Conservation (phyloP, 257 asterid species). For the Solanum sitiens region DNA sequence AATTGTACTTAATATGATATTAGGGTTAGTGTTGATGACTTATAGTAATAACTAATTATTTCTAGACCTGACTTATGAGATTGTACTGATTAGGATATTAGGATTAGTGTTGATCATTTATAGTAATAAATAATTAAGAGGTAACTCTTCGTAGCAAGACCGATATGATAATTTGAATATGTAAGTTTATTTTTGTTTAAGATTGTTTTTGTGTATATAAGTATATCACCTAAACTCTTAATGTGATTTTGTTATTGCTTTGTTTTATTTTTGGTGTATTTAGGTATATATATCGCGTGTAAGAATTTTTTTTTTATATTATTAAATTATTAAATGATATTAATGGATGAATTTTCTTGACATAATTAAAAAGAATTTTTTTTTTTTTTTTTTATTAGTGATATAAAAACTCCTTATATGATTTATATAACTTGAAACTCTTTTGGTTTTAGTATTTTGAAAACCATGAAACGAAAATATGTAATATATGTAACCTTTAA, state of each 20-base stretch:
- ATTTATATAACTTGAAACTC: neutral
- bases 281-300: neutral
- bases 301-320: neutral
- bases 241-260: neutral
- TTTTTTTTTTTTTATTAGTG: neutral
- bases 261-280: neutral
- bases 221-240: neutral
- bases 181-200: neutral
- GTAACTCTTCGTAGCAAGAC: neutral
- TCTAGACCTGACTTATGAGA: neutral
- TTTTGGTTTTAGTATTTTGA: neutral
- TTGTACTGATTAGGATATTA: too few relatives aligned
- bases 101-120: too few relatives aligned
- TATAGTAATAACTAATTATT: too few relatives aligned
- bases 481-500: too few relatives aligned
- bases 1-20: too few relatives aligned
- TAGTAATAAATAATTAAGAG: neutral
- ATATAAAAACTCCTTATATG: too few relatives aligned
- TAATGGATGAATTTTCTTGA: neutral
- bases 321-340: neutral
- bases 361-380: too few relatives aligned
- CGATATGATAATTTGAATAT: neutral
- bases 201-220: neutral
- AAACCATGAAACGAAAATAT: too few relatives aligned
- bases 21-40: too few relatives aligned